Conservation (phyloP, 208 protist genomes). For the Porcisia hertigi region DNA sequence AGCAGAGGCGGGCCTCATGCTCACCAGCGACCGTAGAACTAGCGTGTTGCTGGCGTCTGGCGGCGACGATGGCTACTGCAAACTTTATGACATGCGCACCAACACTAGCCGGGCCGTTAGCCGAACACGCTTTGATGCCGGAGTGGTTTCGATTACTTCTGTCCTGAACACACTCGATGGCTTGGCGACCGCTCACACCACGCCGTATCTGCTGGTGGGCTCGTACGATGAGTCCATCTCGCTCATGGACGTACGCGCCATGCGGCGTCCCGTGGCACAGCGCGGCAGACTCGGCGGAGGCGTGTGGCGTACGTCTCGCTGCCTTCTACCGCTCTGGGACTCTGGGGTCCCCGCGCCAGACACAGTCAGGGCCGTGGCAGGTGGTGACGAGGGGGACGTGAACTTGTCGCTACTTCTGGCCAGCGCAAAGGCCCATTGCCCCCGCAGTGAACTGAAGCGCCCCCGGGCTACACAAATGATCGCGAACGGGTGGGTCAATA, state of each 20-base stretch:
- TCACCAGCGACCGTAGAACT: neutral
- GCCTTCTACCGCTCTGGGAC: slow-evolving; percentile 32
- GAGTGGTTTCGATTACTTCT: slow-evolving; percentile 78
- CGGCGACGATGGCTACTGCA: slow-evolving; percentile 78
- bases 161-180: slow-evolving; percentile 33
- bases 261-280: slow-evolving; percentile 47
- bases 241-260: slow-evolving; percentile 63
- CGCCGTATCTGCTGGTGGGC: slow-evolving; percentile 68
- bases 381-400: neutral
- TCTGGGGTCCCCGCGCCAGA: neutral
- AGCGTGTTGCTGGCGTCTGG: slow-evolving; percentile 52
- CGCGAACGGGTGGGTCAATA: slow-evolving; percentile 43
- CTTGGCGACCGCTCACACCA: slow-evolving; percentile 8
- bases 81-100: slow-evolving; percentile 58
- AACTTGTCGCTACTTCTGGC: slow-evolving; percentile 4
- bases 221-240: slow-evolving; percentile 82
- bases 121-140: slow-evolving; percentile 59
- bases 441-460: neutral
- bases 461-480: neutral
- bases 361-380: neutral
- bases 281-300: slow-evolving; percentile 60
- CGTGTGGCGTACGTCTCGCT: slow-evolving; percentile 75
- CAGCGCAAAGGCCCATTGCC: neutral
- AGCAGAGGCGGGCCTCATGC: neutral
- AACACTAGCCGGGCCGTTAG: slow-evolving; percentile 22